Base-by-base conservation (phyloP, 1,284 basidiomycete genomes). In the Irpex lacteus region DNA sequence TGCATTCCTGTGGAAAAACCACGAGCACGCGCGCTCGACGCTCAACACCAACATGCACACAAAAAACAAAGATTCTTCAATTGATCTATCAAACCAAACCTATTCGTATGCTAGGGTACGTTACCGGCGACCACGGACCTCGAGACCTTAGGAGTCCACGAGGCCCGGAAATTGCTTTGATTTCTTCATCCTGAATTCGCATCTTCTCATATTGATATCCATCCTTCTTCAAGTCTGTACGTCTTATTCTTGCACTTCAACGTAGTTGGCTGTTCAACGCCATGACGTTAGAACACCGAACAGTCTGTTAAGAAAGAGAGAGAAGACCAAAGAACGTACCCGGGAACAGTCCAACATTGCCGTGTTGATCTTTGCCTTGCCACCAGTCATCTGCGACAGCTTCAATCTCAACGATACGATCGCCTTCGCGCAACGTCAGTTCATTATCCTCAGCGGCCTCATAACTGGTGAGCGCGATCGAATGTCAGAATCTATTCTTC, bases 371-470 rank as follows among this genome's bases (percentile, higher is more conserved):
- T 68, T 77, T 84, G 1, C 95, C 95, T 69, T 89, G 83, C 95
- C 95, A 97, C 95, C 95, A 97, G 68, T 95, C 94, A 19, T 95
- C 92, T 63, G 81, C 89, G 21, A 82, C 83, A 57, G 86, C 85
- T 73, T 91, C 88, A 59, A 94, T 90, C 50, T 90, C 81, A 8
- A 80, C 82, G 72, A 98, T 92, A 59, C 79, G 76, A 44, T 95
- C 94, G 19, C 92, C 94, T 74, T 95, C 94, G 34, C 76, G 80
- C 82, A 98, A 95, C 0, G 89, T 84, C 21, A 97, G 77, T 73
- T 98, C 95, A 72, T 96, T 96, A 69, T 95, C 94, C 73, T 97
- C 95, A 0, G 85, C 86, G 0, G 93, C 92, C 11, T 92, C 91
- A 71, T 96, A 96, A 68, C 90, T 94, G 66, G 2, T 5, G 26